A percentile compares a stretch with the other conserved stretches of the same genome.
Evolutionary conservation across 371 early-diverging fungal genomes (phyloP).

Genomic region (Mucor irregularis): DNA sequence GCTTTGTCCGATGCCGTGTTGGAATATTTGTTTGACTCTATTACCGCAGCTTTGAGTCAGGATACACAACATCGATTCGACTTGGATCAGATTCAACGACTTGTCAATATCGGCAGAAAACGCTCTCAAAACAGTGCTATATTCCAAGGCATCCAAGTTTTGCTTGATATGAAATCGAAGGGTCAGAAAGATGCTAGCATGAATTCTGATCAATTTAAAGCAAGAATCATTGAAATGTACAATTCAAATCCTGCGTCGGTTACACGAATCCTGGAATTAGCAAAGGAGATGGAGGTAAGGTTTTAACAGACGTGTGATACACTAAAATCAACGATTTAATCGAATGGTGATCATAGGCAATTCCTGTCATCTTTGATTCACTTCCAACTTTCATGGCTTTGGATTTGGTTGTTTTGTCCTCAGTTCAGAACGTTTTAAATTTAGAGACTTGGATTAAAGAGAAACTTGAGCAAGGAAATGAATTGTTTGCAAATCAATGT

Average conservation of each 20-base stretch:
- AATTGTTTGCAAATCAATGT: conserved; percentile 67
- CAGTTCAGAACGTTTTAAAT: conserved; percentile 72
- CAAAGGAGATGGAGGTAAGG: conserved; percentile 76
- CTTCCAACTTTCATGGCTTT: conserved; percentile 72
- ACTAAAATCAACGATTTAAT: neutral
- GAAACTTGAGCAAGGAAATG: conserved; percentile 52
- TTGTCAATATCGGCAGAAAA: neutral
- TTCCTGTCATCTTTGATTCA: conserved; percentile 71
- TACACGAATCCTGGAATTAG: conserved; percentile 76
- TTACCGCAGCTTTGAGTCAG: conserved; percentile 4
- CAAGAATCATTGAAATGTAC: conserved; percentile 73
- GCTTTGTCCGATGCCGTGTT: conserved; percentile 19
- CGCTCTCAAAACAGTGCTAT: neutral
- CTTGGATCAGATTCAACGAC: conserved; percentile 15
- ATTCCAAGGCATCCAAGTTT: neutral
- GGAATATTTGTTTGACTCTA: conserved; percentile 17
- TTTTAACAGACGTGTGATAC: neutral
- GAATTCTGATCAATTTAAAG: conserved; percentile 6
- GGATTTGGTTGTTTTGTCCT: conserved; percentile 81
- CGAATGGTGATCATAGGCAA: conserved; percentile 41
- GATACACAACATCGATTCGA: conserved; percentile 15
- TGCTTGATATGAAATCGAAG: neutral
- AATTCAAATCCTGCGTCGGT: conserved; percentile 65
- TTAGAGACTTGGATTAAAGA: conserved; percentile 86
- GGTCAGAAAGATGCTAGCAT: too few species aligned